Evolutionary conservation across 176 grass and related monocot genomes (phyloP).

Genomic region (Oryza nivara): DNA sequence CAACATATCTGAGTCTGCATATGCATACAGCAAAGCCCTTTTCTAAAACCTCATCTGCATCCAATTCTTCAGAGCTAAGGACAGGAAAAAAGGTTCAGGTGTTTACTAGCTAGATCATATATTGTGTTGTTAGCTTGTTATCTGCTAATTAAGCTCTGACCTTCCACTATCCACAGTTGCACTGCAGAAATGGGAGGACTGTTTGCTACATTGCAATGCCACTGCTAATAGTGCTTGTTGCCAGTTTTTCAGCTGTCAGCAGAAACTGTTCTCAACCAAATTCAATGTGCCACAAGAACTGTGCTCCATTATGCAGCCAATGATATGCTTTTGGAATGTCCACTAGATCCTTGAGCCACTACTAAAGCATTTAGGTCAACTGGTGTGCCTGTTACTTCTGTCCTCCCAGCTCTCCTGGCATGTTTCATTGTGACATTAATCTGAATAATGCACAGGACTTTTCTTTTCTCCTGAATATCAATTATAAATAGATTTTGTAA

Average conservation of each 20-base stretch:
- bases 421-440: slow-evolving; percentile 8
- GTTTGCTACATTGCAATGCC: slow-evolving; percentile 15
- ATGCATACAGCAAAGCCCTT: neutral
- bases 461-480: neutral
- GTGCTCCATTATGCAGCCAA: slow-evolving; percentile 28
- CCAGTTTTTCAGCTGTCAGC: slow-evolving; percentile 8
- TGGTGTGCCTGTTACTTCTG: neutral
- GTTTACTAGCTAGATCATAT: neutral
- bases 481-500: neutral
- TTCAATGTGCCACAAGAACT: slow-evolving; percentile 5
- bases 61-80: neutral
- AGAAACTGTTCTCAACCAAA: slow-evolving; percentile 32
- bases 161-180: neutral
- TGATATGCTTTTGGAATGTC: slow-evolving; percentile 25
- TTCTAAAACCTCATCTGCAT: neutral
- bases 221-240: slow-evolving; percentile 32
- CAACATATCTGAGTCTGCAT: neutral
- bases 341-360: slow-evolving; percentile 50
- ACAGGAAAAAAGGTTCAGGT: neutral
- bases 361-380: slow-evolving; percentile 43
- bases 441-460: neutral
- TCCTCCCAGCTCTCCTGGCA: neutral
- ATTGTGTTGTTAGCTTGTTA: neutral
- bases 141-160: neutral
- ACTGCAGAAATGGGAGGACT: slow-evolving; percentile 24